Evolutionary conservation across 129 eudicot species (phyloP).

Genomic region (Glebionis coronaria): DNA sequence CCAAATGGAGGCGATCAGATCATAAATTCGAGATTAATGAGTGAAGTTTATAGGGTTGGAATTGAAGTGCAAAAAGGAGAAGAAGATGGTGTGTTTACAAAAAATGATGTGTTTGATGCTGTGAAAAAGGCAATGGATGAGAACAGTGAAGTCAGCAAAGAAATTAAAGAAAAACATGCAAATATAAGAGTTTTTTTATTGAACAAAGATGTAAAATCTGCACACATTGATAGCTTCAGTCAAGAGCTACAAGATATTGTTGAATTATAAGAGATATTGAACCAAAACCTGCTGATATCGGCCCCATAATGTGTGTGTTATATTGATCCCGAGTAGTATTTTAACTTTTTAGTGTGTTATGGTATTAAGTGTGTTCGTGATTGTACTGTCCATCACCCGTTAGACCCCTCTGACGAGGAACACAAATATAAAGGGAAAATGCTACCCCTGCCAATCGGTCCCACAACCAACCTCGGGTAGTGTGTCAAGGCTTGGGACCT

Average conservation of each 20-base stretch:
- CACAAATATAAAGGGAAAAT: too few species aligned
- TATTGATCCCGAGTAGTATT: too few species aligned
- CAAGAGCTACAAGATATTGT: constrained; percentile 19
- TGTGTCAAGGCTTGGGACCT: too few species aligned
- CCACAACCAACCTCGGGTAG: too few species aligned
- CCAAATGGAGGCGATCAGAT: constrained; percentile 31
- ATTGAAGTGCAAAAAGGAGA: constrained; percentile 30
- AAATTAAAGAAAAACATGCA: constrained; percentile 20
- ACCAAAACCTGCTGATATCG: neutral
- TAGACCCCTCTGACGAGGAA: too few species aligned
- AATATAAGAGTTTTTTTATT: constrained; percentile 11
- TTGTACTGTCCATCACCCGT: too few species aligned
- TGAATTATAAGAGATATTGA: neutral
- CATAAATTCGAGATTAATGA: constrained; percentile 18
- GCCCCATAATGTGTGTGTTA: too few species aligned
- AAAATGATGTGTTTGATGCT: constrained; percentile 21
- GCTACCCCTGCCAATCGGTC: too few species aligned
- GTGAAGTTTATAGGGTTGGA: constrained; percentile 26
- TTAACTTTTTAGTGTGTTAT: too few species aligned
- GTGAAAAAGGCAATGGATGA: constrained; percentile 24
- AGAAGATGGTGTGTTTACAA: constrained; percentile 27
- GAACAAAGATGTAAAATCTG: constrained; percentile 21
- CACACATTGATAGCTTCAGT: constrained; percentile 24
- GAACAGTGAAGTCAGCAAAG: constrained; percentile 19
- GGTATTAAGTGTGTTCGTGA: too few species aligned